Evolutionary conservation across 2,329 filamentous ascomycete species (phyloP).

Genomic region (Arthrobotrys megalospora): DNA sequence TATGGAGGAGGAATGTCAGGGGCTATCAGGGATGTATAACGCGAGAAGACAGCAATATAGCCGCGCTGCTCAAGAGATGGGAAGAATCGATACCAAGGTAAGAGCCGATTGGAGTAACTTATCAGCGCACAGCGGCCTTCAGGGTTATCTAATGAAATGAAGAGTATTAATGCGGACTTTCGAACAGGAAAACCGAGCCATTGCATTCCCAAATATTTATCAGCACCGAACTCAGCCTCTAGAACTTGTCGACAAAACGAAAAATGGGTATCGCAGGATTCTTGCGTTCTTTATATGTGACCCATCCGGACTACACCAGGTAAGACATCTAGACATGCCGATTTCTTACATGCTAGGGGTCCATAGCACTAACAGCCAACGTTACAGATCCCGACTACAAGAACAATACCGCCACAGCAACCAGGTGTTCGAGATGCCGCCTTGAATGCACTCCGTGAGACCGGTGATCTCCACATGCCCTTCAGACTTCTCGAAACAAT

Average conservation of each 20-base stretch:
- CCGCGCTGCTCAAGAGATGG: conserved; percentile 22
- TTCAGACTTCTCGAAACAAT: conserved; percentile 1
- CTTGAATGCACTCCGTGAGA: conserved; percentile 1
- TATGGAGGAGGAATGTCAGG: conserved; percentile 6
- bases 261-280: conserved; percentile 73
- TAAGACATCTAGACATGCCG: background rate
- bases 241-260: conserved; percentile 70
- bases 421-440: background rate
- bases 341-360: background rate
- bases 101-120: background rate
- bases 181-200: conserved; percentile 68
- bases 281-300: conserved; percentile 75
- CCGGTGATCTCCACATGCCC: background rate
- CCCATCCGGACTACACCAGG: conserved; percentile 65
- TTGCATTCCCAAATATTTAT: conserved; percentile 73
- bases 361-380: background rate
- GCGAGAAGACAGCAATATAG: background rate
- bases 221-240: conserved; percentile 73
- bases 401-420: conserved; percentile 15
- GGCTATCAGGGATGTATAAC: background rate
- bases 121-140: no score
- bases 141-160: background rate
- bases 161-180: background rate
- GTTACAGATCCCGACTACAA: conserved; percentile 6
- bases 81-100: conserved; percentile 24